These are phyloP conservation scores for Penicillium sp. DNA, from an alignment of 2,329 filamentous ascomycete species.

Conservation along the genomic window DNA sequence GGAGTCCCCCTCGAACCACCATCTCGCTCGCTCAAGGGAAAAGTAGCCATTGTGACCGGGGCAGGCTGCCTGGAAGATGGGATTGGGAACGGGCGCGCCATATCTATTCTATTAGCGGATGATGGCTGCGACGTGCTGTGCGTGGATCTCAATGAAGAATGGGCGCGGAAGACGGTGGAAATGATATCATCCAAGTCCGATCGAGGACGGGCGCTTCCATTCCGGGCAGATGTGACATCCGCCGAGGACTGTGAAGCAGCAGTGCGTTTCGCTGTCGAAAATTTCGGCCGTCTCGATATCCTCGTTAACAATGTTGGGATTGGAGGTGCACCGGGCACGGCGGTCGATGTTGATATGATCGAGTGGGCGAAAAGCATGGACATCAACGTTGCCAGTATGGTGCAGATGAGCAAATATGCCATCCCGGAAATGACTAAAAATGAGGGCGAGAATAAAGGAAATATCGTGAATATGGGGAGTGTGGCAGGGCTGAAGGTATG, in stretches of 20 bases:
- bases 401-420: constrained; percentile 65
- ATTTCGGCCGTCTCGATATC: constrained; percentile 64
- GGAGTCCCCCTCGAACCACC: constrained; percentile 25
- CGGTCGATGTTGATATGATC: constrained; percentile 63
- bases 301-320: constrained; percentile 69
- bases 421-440: constrained; percentile 65
- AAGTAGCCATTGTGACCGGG: constrained; percentile 58
- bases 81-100: constrained; percentile 64
- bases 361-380: constrained; percentile 62
- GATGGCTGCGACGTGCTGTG: constrained; percentile 65
- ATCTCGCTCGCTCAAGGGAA: constrained; percentile 30
- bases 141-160: constrained; percentile 56
- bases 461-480: constrained; percentile 61
- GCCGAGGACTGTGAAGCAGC: constrained; percentile 55
- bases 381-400: constrained; percentile 68
- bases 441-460: constrained; percentile 43
- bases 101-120: constrained; percentile 62
- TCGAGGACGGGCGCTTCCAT: constrained; percentile 37
- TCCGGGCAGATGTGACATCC: constrained; percentile 59
- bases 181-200: constrained; percentile 52
- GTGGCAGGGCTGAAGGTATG: constrained; percentile 51
- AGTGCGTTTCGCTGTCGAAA: constrained; percentile 39
- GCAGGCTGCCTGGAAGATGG: constrained; percentile 61
- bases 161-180: constrained; percentile 58
- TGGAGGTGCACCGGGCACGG: constrained; percentile 62